Percentiles rank a stretch among this genome's conserved stretches.
Evolutionary conservation across 73 alveolate species (phyloP).

Genomic region (Paramecium primaurelia): DNA sequence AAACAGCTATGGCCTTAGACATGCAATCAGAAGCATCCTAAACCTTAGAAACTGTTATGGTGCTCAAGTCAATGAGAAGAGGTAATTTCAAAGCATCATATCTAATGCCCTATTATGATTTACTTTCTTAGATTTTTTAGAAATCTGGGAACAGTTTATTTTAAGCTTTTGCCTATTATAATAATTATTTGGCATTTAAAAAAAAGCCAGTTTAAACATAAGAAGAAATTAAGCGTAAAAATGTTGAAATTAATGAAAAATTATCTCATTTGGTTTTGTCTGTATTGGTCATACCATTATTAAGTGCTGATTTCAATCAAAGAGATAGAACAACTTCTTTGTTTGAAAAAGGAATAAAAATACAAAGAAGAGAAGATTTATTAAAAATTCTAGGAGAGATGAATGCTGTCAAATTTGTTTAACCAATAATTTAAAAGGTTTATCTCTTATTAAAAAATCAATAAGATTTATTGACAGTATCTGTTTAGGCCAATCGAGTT

Average conservation of each 20-base stretch:
- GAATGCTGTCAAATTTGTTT: slow-evolving; percentile 34
- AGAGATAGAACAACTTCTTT: not conserved
- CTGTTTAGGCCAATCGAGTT: slow-evolving; percentile 12
- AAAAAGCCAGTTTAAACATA: not conserved
- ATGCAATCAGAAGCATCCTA: not conserved
- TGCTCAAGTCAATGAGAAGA: slow-evolving; percentile 10
- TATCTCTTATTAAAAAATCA: not conserved
- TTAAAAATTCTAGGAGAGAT: not conserved
- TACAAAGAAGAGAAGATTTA: slow-evolving; percentile 26
- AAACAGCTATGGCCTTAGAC: slow-evolving; percentile 29
- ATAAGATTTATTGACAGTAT: slow-evolving; percentile 24
- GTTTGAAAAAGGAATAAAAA: slow-evolving; percentile 28
- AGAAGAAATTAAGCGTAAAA: not conserved
- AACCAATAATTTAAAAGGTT: not conserved
- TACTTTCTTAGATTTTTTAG: not conserved
- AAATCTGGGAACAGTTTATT: not conserved
- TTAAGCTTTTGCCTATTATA: slow-evolving; percentile 40
- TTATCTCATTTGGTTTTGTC: not conserved
- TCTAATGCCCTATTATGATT: slow-evolving; percentile 12
- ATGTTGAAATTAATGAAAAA: not conserved
- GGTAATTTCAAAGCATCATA: not conserved
- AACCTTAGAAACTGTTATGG: slow-evolving; percentile 21
- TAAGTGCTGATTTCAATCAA: not conserved
- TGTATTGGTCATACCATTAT: slow-evolving; percentile 2
- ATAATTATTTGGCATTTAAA: slow-evolving; percentile 21